A percentile compares a stretch with the other conserved stretches of the same genome.
phyloP scores from a whole-genome alignment of 768 basidiomycete species.

The Xerocomellus chrysenteron region DNA sequence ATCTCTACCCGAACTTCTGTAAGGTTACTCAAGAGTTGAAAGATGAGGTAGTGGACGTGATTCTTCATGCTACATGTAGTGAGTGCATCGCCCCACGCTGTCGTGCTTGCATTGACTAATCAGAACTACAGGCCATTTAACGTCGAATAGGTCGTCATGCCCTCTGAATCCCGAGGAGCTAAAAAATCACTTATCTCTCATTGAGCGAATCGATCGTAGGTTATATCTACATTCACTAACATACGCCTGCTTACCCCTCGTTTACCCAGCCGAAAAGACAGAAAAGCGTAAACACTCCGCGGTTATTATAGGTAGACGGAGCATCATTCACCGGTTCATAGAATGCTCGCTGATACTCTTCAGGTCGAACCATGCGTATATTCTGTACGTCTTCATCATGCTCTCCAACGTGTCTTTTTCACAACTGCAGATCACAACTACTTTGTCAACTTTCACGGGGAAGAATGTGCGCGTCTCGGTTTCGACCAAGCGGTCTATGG shows the following conservation, averaged over 20 bases:
- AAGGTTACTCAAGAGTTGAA: constrained; percentile 25
- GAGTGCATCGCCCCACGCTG: not conserved
- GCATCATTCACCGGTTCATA: not conserved
- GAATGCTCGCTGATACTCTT: constrained; percentile 2
- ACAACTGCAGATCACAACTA: constrained; percentile 28
- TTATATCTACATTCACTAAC: not conserved
- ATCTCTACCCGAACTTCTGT: constrained; percentile 30
- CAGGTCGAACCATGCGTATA: constrained; percentile 33
- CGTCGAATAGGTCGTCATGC: constrained; percentile 26
- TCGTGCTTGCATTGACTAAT: not conserved
- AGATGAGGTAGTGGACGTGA: constrained; percentile 24
- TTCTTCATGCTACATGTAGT: constrained; percentile 30
- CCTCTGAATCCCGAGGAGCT: constrained; percentile 20
- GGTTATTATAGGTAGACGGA: constrained; percentile 20
- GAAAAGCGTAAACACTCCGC: constrained; percentile 15
- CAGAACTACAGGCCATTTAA: constrained; percentile 24
- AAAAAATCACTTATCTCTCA: constrained; percentile 23
- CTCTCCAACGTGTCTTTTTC: not conserved
- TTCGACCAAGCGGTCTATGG: constrained; percentile 33
- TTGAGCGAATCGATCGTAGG: constrained; percentile 28
- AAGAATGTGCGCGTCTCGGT: constrained; percentile 41
- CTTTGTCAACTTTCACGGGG: constrained; percentile 45
- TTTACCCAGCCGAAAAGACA: constrained; percentile 11
- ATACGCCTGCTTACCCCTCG: not conserved
- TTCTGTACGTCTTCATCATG: constrained; percentile 23